Base-by-base conservation (phyloP, 139 green algal species). In the Limnomonas spitsbergensis region DNA sequence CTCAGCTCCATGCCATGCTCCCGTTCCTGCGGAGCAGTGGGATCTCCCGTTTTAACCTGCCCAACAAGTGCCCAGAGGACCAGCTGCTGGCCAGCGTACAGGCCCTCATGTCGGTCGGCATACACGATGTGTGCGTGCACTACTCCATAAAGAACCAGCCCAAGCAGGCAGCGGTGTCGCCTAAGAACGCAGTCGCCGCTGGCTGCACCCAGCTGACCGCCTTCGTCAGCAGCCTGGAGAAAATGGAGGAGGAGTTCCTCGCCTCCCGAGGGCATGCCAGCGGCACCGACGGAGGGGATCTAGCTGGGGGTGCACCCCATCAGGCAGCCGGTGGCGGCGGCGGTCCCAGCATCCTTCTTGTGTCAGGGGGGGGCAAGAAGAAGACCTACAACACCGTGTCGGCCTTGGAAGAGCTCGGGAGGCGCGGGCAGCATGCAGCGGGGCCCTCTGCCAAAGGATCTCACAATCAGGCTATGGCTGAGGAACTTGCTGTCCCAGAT, bases 141-240 rank as follows among this genome's bases (percentile, higher is more conserved):
- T 71, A 71, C 61, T 38, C 26, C n/a, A 31, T 71, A 6, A 71
- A 71, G 61, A 71, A 71, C 61, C 61, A 71, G n/a, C n/a, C 24
- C n/a, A 71, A 71, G 24, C 6, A 20, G n/a, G n/a, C 27, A 71
- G 61, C 9, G 61, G 26, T 71, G 9, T 38, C n/a, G 24, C 47
- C 47, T 20, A 61, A 61, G 20, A 20, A 14, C 20, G 47, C 47
- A 14, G 47, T 61, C 47, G 20, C 47, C 14, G 47, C 14, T 14
- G 47, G 47, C 47, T 20, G 20, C 47, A 61, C 14, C 14, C 47
- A 61, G 47, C 20, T 61, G 14, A 61, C 20, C 14, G 20, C 14
- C 14, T 61, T 61, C 47, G 20, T 61, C 14, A 61, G 47, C 14
- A 20, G 20, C 47, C 47, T 61, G 14, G 20, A 61, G 20, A 20